Conservation (phyloP, 2,329 filamentous ascomycete genomes). For the Colletotrichum graminicola region DNA sequence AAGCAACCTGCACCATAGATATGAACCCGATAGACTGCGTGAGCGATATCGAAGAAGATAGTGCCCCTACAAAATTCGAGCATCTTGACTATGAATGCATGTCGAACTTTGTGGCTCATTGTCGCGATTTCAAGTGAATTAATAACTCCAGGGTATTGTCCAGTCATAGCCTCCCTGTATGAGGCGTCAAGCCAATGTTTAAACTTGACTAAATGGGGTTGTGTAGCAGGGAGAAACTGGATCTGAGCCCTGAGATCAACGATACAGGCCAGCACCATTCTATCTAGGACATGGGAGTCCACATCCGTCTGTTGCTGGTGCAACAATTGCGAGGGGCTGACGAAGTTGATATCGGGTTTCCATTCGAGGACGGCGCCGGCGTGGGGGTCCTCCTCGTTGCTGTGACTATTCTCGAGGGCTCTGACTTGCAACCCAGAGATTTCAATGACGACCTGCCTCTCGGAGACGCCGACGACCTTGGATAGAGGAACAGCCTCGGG, state of each 20-base stretch:
- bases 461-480: slow-evolving; percentile 3
- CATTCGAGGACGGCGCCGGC: slow-evolving; percentile 24
- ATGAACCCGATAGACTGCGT: slow-evolving; percentile 1
- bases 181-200: slow-evolving; percentile 31
- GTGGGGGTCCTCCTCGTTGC: slow-evolving; percentile 1
- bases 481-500: background rate
- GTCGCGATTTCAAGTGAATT: slow-evolving; percentile 20
- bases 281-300: background rate
- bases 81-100: background rate
- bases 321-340: background rate
- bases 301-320: background rate
- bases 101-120: background rate
- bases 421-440: slow-evolving; percentile 20
- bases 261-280: slow-evolving; percentile 25
- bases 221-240: slow-evolving; percentile 31
- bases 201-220: slow-evolving; percentile 22
- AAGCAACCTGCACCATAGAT: slow-evolving; percentile 8
- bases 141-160: slow-evolving; percentile 6
- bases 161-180: slow-evolving; percentile 23
- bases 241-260: slow-evolving; percentile 28
- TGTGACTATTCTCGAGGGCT: background rate
- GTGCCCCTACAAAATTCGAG: slow-evolving; percentile 14
- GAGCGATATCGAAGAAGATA: background rate
- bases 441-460: slow-evolving; percentile 21
- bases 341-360: slow-evolving; percentile 35